phyloP scores from a whole-genome alignment of 2,329 filamentous ascomycete genomes.

The Penicillium decumbens region DNA sequence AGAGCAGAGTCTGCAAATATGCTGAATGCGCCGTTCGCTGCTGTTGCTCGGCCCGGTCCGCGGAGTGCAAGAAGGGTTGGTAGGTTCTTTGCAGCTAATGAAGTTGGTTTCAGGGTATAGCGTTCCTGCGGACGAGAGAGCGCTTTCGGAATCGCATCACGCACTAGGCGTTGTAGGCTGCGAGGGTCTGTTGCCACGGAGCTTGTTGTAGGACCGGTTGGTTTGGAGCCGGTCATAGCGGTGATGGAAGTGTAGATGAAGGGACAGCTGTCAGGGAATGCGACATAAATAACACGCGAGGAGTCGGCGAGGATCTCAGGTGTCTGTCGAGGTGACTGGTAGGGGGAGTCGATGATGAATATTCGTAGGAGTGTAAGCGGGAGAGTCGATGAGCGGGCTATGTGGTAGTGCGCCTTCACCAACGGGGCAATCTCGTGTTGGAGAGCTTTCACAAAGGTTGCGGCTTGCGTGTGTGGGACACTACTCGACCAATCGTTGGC shows the following conservation, averaged over 20 bases:
- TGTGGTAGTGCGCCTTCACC: slow-evolving; percentile 77
- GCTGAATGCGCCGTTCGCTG: slow-evolving; percentile 72
- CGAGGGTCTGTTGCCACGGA: slow-evolving; percentile 49
- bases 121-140: slow-evolving; percentile 69
- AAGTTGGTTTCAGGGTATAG: slow-evolving; percentile 64
- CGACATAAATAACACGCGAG: slow-evolving; percentile 69
- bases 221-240: slow-evolving; percentile 36
- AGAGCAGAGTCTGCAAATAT: slow-evolving; percentile 65
- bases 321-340: slow-evolving; percentile 52
- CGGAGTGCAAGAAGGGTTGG: slow-evolving; percentile 63
- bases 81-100: slow-evolving; percentile 66
- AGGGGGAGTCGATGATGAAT: slow-evolving; percentile 75
- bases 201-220: slow-evolving; percentile 29
- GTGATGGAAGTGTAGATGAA: slow-evolving; percentile 63
- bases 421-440: slow-evolving; percentile 70
- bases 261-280: slow-evolving; percentile 75
- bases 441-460: slow-evolving; percentile 72
- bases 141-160: slow-evolving; percentile 77
- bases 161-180: slow-evolving; percentile 64
- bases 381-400: slow-evolving; percentile 62
- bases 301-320: slow-evolving; percentile 50
- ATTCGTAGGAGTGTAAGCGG: slow-evolving; percentile 71
- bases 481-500: slow-evolving; percentile 34
- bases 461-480: slow-evolving; percentile 70
- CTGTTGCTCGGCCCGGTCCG: slow-evolving; percentile 65